phyloP scores from a whole-genome alignment of 1,284 basidiomycete species.

The Naganishia cerealis region DNA sequence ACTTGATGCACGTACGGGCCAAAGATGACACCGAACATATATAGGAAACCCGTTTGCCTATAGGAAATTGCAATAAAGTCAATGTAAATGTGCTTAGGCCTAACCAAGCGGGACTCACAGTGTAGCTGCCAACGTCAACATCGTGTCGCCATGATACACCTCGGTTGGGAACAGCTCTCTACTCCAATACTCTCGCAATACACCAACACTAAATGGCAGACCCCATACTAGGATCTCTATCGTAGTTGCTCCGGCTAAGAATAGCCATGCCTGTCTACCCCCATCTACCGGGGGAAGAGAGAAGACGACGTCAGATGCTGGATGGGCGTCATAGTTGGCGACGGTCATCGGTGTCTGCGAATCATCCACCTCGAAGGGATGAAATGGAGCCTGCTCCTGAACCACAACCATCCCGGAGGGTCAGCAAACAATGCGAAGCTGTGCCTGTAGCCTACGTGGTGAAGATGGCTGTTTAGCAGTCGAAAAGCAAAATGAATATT shows the following conservation, averaged over 20 bases:
- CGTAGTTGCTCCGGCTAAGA: constrained; percentile 47
- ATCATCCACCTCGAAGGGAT: constrained; percentile 18
- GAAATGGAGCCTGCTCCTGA: constrained; percentile 7
- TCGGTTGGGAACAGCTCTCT: constrained; percentile 44
- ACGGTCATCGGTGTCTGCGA: constrained; percentile 2
- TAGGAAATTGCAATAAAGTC: not conserved
- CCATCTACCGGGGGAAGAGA: constrained; percentile 48
- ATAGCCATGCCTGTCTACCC: constrained; percentile 49
- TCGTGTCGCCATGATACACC: constrained; percentile 36
- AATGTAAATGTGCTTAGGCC: not conserved
- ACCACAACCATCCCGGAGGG: not conserved
- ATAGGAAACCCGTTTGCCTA: constrained; percentile 48
- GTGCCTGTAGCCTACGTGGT: no score
- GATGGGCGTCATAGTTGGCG: not conserved
- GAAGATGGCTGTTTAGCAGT: no score
- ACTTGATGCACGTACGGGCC: constrained; percentile 44
- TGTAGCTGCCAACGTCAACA: constrained; percentile 50
- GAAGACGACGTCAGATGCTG: constrained; percentile 9
- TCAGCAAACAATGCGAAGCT: no score
- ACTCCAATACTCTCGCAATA: constrained; percentile 51
- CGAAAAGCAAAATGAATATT: not conserved
- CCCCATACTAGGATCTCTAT: constrained; percentile 52
- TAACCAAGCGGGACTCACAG: constrained; percentile 32
- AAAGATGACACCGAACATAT: constrained; percentile 45
- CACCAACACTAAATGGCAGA: constrained; percentile 49